Base-by-base conservation (phyloP, 1,284 basidiomycete genomes). In the Bjerkandera adusta region DNA sequence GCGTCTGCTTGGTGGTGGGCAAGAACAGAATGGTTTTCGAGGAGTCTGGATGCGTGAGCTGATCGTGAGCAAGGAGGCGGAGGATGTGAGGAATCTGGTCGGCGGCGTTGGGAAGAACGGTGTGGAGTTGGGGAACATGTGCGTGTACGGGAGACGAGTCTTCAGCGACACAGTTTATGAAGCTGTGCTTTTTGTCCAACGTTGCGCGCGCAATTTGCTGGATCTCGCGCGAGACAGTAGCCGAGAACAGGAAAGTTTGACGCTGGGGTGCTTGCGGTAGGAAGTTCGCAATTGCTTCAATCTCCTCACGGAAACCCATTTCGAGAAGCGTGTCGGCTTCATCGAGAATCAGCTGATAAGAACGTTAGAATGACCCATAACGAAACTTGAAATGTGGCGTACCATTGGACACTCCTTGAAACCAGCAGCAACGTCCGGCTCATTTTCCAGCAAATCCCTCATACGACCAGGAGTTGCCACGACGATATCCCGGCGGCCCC, bases 311-410 rank as follows among this genome's bases (percentile, higher is more conserved):
- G 82, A 99, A 99, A 55, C 96, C 96, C 87, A 97, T 92, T 55
- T 97, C 94, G 34, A 99, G 76, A 11, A 98, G 76, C 0, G 92
- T 96, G 65, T 99, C 97, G 8, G 94, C 94, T 68, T 98, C 96
- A 62, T 99, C 96, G 44, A 99, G 74, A 50, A 98, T 76, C 47
- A 98, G 76, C 83, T 92, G 59, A 51, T n/a, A 41, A 37, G 16
- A 5, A n/a, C 21, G 38, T 11, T 18, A 25, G 51, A 22, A 21
- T 32, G 24, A 27, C 26, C n/a, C n/a, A n/a, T n/a, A n/a, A n/a
- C n/a, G n/a, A 34, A 18, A 26, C 8, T 29, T 2, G 10, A 25
- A 29, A 49, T 13, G 4, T 11, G 2, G 67, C 82, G 32, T 54
- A 86, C 87, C 59, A 81, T 71, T 57, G 82, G 73, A 1, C 87